Evolutionary conservation across 164 flowering plant genomes (phyloP).

Genomic region (Cinnamomum micranthum): DNA sequence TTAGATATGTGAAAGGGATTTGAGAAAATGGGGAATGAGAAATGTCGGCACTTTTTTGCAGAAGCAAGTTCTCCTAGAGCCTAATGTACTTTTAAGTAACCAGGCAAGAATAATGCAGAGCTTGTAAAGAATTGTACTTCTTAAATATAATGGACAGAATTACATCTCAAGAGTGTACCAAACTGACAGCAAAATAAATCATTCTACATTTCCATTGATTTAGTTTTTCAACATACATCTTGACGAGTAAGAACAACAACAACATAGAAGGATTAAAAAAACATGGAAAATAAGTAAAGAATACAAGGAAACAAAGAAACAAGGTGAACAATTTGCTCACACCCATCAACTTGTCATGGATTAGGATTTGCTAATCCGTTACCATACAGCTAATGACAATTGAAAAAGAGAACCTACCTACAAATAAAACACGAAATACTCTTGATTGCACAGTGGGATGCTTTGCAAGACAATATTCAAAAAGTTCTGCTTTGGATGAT

Average conservation of each 20-base stretch:
- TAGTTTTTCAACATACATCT: background rate
- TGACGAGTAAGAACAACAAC: constrained; percentile 1
- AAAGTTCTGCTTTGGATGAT: constrained; percentile 9
- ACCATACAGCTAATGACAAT: constrained; percentile 16
- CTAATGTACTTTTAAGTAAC: background rate
- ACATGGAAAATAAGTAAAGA: background rate
- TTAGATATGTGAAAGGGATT: no score
- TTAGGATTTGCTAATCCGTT: constrained; percentile 11
- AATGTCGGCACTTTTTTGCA: background rate
- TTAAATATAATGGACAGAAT: background rate
- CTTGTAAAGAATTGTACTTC: background rate
- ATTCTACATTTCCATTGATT: background rate
- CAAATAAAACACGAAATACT: constrained; percentile 16
- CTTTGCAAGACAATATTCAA: constrained; percentile 17
- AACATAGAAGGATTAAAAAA: background rate
- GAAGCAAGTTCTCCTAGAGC: background rate
- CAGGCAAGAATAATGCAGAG: background rate
- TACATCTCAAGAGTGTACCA: background rate
- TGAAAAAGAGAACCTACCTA: constrained; percentile 12
- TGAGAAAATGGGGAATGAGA: background rate
- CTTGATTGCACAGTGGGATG: constrained; percentile 12
- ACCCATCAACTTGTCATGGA: constrained; percentile 9
- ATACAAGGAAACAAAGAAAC: background rate
- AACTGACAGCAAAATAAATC: background rate
- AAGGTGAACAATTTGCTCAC: background rate